Evolutionary conservation across 257 asterid species (phyloP).

Genomic region (Cinchona pubescens): DNA sequence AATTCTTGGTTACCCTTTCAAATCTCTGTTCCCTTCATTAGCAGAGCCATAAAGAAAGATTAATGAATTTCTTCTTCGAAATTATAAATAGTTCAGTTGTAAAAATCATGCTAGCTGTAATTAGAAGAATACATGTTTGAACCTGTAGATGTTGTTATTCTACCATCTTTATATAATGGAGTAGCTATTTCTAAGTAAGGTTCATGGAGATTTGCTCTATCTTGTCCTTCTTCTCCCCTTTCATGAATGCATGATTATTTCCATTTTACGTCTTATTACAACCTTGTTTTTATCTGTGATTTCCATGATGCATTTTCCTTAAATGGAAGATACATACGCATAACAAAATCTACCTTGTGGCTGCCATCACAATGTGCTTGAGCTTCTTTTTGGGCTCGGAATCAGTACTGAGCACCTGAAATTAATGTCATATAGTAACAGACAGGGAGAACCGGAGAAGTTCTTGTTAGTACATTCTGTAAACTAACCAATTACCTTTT

Average conservation of each 20-base stretch:
- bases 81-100: background rate
- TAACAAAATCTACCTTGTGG: conserved; percentile 80
- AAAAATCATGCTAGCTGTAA: background rate
- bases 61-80: background rate
- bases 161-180: background rate
- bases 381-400: conserved; percentile 79
- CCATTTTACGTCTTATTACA: background rate
- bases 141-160: background rate
- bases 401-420: conserved; percentile 74
- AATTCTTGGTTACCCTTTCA: conserved; percentile 88
- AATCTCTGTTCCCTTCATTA: conserved; percentile 78
- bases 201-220: background rate
- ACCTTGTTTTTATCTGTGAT: background rate
- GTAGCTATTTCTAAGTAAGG: background rate
- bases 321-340: background rate
- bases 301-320: too few relatives aligned
- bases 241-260: background rate
- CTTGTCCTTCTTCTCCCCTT: background rate
- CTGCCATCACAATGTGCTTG: conserved; percentile 83
- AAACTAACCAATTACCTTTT: background rate
- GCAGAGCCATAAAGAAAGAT: conserved; percentile 1
- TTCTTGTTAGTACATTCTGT: background rate
- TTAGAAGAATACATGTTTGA: background rate
- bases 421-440: background rate
- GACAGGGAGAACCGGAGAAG: too few relatives aligned